Evolutionary conservation across 2,329 filamentous ascomycete genomes (phyloP), one percentile per base, ranked within the genome.

Genomic region (Pestalotiopsis sp.): DNA sequence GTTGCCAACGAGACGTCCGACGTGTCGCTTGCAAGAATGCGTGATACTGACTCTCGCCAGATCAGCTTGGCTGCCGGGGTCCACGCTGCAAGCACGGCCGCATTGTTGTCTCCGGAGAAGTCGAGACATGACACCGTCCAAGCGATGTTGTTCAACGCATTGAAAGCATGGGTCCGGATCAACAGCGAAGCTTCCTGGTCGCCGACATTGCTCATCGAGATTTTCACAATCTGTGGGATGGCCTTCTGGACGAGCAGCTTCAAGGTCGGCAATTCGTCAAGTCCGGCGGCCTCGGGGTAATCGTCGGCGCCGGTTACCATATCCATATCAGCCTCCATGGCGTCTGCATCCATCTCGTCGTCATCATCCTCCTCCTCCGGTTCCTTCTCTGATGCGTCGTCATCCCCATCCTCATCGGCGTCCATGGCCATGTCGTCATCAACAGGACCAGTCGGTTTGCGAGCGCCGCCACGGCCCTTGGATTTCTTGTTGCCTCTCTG

Each of bases 101-200:
- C 79, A 75, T 88, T 88, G 65, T 84, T 82, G n/a, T 80, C 79
- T 39, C 87, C 83, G 27, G 84, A 81, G 73, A 90, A 89, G 77
- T 90, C 88, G 72, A 90, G 81, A 73, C 86, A 86, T 9, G 88
- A 89, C 55, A 91, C 81, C 12, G 89, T 90, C 89, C 90, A 92
- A 66, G 90, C 83, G 66, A 92, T 87, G 78, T 92, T 92, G 81
- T 88, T 91, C 69, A 92, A 82, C 17, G 88, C 85, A 2, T 87
- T 86, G 27, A 92, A 79, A 20, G 90, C 86, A 71, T 86, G 84
- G 23, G 78, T 78, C 70, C 87, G 87, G 55, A 91, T 79, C 6
- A 81, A 75, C 13, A 83, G 66, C 6, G 74, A 76, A 17, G 79
- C 74, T 38, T 84, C 81, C 23, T 84, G 82, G 66, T 80, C 79